Evolutionary conservation across 306 rosid species (phyloP), one percentile per base, ranked within the genome.

Genomic region (Trifolium repens): DNA sequence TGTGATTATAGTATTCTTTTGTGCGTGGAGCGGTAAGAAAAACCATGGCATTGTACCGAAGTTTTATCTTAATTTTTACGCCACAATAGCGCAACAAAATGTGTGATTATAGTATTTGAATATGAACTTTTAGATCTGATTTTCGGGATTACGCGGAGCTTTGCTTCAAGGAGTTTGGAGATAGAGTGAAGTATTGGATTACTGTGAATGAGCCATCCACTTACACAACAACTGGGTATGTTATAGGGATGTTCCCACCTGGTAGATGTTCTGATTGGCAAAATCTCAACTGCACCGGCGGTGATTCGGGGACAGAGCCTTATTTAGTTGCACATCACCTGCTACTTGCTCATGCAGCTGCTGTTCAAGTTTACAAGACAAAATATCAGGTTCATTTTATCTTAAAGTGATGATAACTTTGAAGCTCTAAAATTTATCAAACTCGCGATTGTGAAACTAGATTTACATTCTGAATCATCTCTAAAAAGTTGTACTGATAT

Each of bases 131-230:
- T 43, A 89, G 91, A 34, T 16, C 74, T 37, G 85, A 90, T 67
- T 90, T 73, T 54, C 12, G 27, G 14, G 89, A 91, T 2, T 89
- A 79, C 11, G 87, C 75, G 9, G 94, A 88, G 26, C 5, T 91
- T 39, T 89, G 91, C 16, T 91, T 83, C 34, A 80, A 65, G 39
- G 85, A 80, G 63, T 91, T 88, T 67, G 97, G 97, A 27, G 83
- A 89, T 0, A 68, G 86, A 6, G 94, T 91, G 17, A 89, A 89
- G 65, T 67, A 86, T 7, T 91, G 94, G 93, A 86, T 91, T 44
- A 91, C 92, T 0, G 6, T 86, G 3, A 91, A 91, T 53, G 97
- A 91, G 74, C 91, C 94, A 67, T 69, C 11, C 40, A 52, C 17
- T 4, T 86, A 66, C 13, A 44, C 64, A 7, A 12, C 0, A 1